These are phyloP conservation scores for Chlamydomonas eustigma DNA, from an alignment of 139 green algal genomes.

Conservation along the genomic window DNA sequence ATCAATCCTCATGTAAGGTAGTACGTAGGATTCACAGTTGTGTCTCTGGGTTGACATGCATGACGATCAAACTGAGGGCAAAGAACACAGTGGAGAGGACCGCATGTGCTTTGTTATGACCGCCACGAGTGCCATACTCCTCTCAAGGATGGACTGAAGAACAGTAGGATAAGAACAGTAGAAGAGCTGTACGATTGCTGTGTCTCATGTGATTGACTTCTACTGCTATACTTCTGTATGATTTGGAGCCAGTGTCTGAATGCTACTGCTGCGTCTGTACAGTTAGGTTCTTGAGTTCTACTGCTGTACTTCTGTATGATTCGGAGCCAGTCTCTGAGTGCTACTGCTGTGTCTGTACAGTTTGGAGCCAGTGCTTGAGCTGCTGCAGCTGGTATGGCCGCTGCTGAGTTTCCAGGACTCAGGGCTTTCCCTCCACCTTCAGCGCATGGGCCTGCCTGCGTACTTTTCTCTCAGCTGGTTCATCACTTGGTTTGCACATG, in stretches of 20 bases:
- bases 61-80: no score
- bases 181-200: background rate
- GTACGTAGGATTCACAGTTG: no score
- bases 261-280: background rate
- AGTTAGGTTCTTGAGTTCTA: background rate
- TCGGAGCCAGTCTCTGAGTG: background rate
- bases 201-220: background rate
- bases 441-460: constrained; percentile 45
- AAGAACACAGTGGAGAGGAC: no score
- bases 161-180: background rate
- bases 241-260: background rate
- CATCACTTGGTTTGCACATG: constrained; percentile 90
- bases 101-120: no score
- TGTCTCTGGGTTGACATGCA: no score
- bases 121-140: no score
- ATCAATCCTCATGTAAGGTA: no score
- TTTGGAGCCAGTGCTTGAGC: constrained; percentile 41
- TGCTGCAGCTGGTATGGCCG: constrained; percentile 58
- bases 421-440: constrained; percentile 26
- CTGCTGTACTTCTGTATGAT: background rate
- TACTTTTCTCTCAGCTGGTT: constrained; percentile 67
- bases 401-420: constrained; percentile 49
- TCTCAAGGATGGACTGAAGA: no score
- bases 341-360: background rate
- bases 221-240: background rate